Conservation (phyloP, 2,329 filamentous ascomycete species). For the Fusarium tupiense region DNA sequence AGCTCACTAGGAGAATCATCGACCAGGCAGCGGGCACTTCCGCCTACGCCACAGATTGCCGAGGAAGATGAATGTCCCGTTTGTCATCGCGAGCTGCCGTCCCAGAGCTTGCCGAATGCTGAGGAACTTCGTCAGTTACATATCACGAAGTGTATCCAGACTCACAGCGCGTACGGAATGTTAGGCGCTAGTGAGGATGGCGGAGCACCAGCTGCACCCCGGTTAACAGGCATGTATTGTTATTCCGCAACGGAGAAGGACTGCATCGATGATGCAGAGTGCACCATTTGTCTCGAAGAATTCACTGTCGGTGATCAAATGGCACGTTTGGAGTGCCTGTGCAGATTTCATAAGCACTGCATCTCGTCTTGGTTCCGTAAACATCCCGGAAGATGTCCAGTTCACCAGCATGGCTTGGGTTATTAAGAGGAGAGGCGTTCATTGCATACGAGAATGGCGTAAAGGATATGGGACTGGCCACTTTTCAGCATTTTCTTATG, state of each 20-base stretch:
- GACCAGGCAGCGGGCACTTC: constrained; percentile 51
- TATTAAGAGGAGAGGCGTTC: constrained; percentile 47
- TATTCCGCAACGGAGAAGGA: constrained; percentile 75
- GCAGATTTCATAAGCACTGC: constrained; percentile 69
- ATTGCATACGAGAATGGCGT: constrained; percentile 39
- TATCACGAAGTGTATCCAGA: constrained; percentile 66
- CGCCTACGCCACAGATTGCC: constrained; percentile 60
- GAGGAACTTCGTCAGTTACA: constrained; percentile 67
- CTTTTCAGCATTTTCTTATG: constrained; percentile 24
- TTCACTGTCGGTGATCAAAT: constrained; percentile 70
- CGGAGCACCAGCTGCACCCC: constrained; percentile 47
- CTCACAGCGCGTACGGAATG: constrained; percentile 62
- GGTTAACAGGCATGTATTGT: constrained; percentile 69
- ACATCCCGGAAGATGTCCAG: constrained; percentile 70
- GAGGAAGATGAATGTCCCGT: constrained; percentile 86
- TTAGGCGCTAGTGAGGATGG: constrained; percentile 42
- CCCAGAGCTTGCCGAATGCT: constrained; percentile 61
- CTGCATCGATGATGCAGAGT: constrained; percentile 73
- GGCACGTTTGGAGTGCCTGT: constrained; percentile 74
- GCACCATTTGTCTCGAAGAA: constrained; percentile 74
- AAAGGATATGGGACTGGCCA: constrained; percentile 11
- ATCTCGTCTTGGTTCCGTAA: constrained; percentile 71
- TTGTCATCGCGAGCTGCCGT: constrained; percentile 76
- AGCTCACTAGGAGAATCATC: constrained; percentile 48
- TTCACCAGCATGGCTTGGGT: constrained; percentile 71